These are phyloP conservation scores for Lactarius vividus DNA, from an alignment of 768 basidiomycete species.

Conservation along the genomic window DNA sequence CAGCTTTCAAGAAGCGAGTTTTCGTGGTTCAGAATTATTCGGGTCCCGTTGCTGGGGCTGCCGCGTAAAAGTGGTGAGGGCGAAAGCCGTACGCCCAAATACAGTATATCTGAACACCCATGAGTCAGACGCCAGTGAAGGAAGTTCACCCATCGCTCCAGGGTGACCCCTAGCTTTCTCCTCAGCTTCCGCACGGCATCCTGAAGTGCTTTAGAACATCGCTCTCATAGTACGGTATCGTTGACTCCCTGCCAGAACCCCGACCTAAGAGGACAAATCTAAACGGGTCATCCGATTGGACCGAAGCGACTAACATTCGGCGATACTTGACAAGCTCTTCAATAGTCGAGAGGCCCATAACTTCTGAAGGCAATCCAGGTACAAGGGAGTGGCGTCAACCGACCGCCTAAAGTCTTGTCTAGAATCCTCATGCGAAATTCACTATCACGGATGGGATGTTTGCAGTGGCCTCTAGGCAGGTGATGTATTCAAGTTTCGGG, in stretches of 20 bases:
- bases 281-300: neutral
- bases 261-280: no score
- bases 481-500: neutral
- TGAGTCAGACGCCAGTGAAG: neutral
- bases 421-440: neutral
- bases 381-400: neutral
- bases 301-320: neutral
- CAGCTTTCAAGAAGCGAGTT: neutral
- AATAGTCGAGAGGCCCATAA: neutral
- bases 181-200: neutral
- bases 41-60: neutral
- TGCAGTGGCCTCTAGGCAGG: neutral
- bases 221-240: neutral
- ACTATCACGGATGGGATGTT: neutral
- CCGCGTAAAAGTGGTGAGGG: neutral
- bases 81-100: neutral
- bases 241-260: neutral
- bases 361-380: no score
- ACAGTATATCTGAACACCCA: neutral
- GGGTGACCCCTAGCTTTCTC: neutral
- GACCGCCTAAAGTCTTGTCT: neutral
- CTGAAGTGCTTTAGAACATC: neutral
- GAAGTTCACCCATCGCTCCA: constrained; percentile 1
- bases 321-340: constrained; percentile 1
- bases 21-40: neutral